phyloP scores from a whole-genome alignment of 345 rosid genomes.

The Pistacia vera region DNA sequence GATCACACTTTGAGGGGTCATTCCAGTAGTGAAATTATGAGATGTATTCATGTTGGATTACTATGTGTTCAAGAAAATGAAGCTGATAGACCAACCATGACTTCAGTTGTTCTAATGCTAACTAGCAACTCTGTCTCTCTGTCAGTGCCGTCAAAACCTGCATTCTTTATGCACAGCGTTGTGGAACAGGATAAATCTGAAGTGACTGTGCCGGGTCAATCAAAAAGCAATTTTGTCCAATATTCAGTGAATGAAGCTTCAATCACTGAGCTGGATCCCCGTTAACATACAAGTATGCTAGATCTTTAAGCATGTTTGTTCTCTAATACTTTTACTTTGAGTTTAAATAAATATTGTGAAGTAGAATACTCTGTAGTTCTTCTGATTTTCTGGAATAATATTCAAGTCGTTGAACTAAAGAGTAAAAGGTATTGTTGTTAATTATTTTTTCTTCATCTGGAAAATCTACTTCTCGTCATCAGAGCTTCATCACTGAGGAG shows the following conservation, averaged over 20 bases:
- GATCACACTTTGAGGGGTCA: slow-evolving; percentile 35
- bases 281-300: slow-evolving; percentile 5
- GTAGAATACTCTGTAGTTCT: too few relatives aligned
- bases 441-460: too few relatives aligned
- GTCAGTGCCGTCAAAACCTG: slow-evolving; percentile 44
- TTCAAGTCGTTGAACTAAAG: too few relatives aligned
- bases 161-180: slow-evolving; percentile 28
- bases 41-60: slow-evolving; percentile 58
- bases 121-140: slow-evolving; percentile 40
- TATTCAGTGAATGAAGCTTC: slow-evolving; percentile 28
- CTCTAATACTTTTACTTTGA: too few relatives aligned
- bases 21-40: slow-evolving; percentile 34
- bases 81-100: slow-evolving; percentile 50
- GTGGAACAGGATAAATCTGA: background rate
- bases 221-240: background rate
- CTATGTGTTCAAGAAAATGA: slow-evolving; percentile 59
- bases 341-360: too few relatives aligned
- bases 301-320: background rate
- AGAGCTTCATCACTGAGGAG: too few relatives aligned
- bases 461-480: too few relatives aligned
- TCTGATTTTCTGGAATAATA: too few relatives aligned
- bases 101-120: slow-evolving; percentile 48
- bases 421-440: too few relatives aligned
- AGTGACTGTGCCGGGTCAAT: background rate
- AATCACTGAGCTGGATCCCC: slow-evolving; percentile 21